These are phyloP conservation scores for Boletus patriciae DNA, from an alignment of 768 basidiomycete genomes.

Conservation along the genomic window DNA sequence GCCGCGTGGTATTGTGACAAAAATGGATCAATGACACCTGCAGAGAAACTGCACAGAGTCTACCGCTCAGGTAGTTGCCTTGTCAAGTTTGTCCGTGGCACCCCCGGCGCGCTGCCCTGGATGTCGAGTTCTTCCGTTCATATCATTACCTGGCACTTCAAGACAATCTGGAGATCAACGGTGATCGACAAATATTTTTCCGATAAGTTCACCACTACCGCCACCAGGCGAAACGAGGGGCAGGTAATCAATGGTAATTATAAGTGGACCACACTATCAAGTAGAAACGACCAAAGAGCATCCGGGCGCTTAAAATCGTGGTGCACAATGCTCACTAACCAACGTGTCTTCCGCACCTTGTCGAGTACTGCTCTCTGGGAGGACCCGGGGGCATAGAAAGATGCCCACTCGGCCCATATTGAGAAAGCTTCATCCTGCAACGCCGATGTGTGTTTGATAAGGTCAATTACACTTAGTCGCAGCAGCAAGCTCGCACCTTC, in stretches of 20 bases:
- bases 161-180: no score
- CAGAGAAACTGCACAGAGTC: no score
- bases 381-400: slow-evolving; percentile 77
- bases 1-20: no score
- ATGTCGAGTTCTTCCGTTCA: no score
- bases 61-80: no score
- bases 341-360: slow-evolving; percentile 64
- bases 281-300: slow-evolving; percentile 84
- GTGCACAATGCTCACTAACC: slow-evolving; percentile 91
- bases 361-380: slow-evolving; percentile 74
- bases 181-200: no score
- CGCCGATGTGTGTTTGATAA: slow-evolving; percentile 2
- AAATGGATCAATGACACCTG: no score
- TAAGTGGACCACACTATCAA: slow-evolving; percentile 31
- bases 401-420: slow-evolving; percentile 95
- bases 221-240: no score
- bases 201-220: no score
- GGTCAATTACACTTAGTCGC: background rate
- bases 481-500: slow-evolving; percentile 63
- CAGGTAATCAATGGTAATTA: background rate
- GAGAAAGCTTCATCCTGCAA: slow-evolving; percentile 91
- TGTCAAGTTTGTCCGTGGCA: no score
- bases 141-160: no score
- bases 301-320: slow-evolving; percentile 84
- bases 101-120: no score